Percentiles rank a stretch among this genome's conserved stretches.
phyloP scores from a whole-genome alignment of 2,329 filamentous ascomycete species.

The Penicillium aurantiogriseum region DNA sequence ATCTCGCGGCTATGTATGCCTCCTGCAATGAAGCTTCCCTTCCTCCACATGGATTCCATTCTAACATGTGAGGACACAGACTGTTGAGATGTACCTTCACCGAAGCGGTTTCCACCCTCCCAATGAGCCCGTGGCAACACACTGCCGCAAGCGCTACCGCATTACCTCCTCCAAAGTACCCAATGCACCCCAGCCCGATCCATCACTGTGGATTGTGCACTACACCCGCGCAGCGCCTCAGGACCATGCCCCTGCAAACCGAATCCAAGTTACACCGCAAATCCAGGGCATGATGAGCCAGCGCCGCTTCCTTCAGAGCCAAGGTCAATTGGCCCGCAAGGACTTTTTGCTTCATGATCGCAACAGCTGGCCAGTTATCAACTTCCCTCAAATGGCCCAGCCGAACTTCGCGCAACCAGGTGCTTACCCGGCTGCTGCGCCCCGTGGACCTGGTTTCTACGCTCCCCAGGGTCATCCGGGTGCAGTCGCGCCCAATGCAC shows the following conservation, averaged over 20 bases:
- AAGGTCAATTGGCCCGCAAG: slow-evolving; percentile 80
- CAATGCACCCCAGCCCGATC: slow-evolving; percentile 70
- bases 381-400: slow-evolving; percentile 58
- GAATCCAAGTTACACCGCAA: slow-evolving; percentile 50
- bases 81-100: slow-evolving; percentile 84
- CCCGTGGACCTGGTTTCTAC: slow-evolving; percentile 39
- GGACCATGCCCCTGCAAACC: slow-evolving; percentile 67
- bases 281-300: slow-evolving; percentile 44
- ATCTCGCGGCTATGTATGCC: slow-evolving; percentile 63
- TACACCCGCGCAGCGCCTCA: slow-evolving; percentile 75
- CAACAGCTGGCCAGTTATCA: slow-evolving; percentile 83
- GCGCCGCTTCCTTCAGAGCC: slow-evolving; percentile 63
- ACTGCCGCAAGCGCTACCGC: slow-evolving; percentile 82
- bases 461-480: slow-evolving; percentile 31
- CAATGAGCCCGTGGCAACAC: slow-evolving; percentile 68
- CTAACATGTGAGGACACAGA: slow-evolving; percentile 51
- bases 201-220: slow-evolving; percentile 85
- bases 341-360: slow-evolving; percentile 94
- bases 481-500: slow-evolving; percentile 24
- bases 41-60: neutral
- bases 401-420: slow-evolving; percentile 54
- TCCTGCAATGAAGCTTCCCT: neutral
- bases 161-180: slow-evolving; percentile 70
- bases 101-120: slow-evolving; percentile 75
- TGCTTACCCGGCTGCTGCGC: slow-evolving; percentile 40